These are phyloP conservation scores for Lobosporangium transversale DNA, from an alignment of 192 early-diverging fungal genomes.

Conservation along the genomic window DNA sequence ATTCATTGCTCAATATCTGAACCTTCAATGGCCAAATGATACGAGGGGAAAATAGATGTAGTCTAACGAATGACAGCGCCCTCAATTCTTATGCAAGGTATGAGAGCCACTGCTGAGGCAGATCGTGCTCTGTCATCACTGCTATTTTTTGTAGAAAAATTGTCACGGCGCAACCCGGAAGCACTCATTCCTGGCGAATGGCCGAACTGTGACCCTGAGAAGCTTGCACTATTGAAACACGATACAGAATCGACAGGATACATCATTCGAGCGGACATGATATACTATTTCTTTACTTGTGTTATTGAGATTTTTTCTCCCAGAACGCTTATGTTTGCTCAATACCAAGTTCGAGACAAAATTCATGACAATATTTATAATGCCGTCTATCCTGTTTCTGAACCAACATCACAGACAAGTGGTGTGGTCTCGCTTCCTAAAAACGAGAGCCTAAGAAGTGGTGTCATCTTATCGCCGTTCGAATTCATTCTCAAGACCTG, in stretches of 20 bases:
- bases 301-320: conserved; percentile 27
- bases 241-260: conserved; percentile 26
- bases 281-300: conserved; percentile 16
- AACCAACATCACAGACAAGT: neutral
- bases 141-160: conserved; percentile 23
- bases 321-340: conserved; percentile 11
- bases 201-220: conserved; percentile 8
- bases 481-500: conserved; percentile 44
- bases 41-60: too few relatives aligned
- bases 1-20: neutral
- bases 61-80: too few relatives aligned
- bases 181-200: conserved; percentile 14
- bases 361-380: conserved; percentile 8
- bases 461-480: conserved; percentile 18
- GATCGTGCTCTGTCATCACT: conserved; percentile 11
- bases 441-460: neutral
- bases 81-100: conserved; percentile 8
- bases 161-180: conserved; percentile 20
- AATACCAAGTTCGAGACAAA: conserved; percentile 20
- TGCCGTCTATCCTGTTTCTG: neutral
- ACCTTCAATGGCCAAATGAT: too few relatives aligned
- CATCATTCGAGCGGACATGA: conserved; percentile 35
- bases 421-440: neutral
- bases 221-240: conserved; percentile 2
- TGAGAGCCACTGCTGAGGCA: conserved; percentile 31